Conservation (phyloP, 441 rosid genomes). For the Adansonia madagascariensis region DNA sequence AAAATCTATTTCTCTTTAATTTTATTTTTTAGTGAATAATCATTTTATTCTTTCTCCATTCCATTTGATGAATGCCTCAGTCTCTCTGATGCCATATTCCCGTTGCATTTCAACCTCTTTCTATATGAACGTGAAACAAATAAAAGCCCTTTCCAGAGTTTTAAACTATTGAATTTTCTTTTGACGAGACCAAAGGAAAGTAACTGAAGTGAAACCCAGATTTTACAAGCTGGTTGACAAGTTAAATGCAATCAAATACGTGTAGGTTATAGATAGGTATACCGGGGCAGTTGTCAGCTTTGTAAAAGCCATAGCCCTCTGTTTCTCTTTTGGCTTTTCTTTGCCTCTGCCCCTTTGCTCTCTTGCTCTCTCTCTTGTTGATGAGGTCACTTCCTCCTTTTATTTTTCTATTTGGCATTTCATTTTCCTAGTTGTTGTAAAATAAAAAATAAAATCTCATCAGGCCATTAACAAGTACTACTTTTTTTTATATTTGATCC, state of each 20-base stretch:
- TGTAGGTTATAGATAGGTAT: slow-evolving; percentile 37
- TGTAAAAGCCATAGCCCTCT: slow-evolving; percentile 23
- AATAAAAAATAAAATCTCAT: slow-evolving; percentile 2
- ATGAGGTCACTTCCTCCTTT: slow-evolving; percentile 26
- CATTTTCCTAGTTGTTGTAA: slow-evolving; percentile 6
- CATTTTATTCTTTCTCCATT: no score
- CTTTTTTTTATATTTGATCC: slow-evolving; percentile 32
- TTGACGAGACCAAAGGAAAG: neutral
- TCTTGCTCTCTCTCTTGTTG: neutral
- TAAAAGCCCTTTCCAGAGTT: neutral
- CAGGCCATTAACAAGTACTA: neutral
- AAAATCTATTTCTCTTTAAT: no score
- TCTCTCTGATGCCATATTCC: neutral
- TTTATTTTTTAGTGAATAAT: no score
- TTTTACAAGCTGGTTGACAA: neutral
- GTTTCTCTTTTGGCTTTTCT: slow-evolving; percentile 24
- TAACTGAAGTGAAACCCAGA: neutral
- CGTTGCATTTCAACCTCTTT: neutral
- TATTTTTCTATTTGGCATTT: slow-evolving; percentile 21
- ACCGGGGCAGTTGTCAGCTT: slow-evolving; percentile 51
- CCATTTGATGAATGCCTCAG: no score
- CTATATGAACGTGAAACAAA: neutral
- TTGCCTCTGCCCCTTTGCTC: neutral
- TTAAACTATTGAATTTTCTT: neutral
- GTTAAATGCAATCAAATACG: slow-evolving; percentile 31